phyloP scores from a whole-genome alignment of 305 asterid genomes.

The Lippia alba region DNA sequence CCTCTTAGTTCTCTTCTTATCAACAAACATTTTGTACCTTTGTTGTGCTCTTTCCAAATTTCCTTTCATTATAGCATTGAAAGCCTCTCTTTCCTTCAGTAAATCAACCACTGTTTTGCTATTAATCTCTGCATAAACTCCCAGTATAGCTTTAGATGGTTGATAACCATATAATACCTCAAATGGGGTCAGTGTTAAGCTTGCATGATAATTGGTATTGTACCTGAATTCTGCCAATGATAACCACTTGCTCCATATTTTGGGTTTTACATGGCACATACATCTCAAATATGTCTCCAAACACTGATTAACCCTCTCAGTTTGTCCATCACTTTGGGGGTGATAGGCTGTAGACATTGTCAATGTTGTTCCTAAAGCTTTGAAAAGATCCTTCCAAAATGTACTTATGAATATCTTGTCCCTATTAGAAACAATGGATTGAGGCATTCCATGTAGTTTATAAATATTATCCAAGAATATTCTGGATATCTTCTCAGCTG shows the following conservation, averaged over 20 bases:
- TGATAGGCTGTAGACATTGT: neutral
- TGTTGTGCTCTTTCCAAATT: neutral
- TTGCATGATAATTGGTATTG: neutral
- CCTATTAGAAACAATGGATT: neutral
- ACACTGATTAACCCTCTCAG: neutral
- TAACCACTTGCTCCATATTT: neutral
- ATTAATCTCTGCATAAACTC: neutral
- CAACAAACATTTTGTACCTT: neutral
- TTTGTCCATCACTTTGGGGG: conserved; percentile 3
- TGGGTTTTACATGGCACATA: neutral
- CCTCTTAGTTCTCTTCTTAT: neutral
- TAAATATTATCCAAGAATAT: neutral
- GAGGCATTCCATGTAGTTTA: neutral
- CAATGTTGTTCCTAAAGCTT: neutral
- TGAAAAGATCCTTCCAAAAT: conserved; percentile 5
- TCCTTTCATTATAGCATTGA: neutral
- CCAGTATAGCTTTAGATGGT: too few relatives aligned
- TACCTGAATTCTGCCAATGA: neutral
- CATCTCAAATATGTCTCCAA: neutral
- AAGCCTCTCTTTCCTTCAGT: neutral
- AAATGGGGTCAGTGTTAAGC: neutral
- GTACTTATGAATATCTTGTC: neutral
- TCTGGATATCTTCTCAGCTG: neutral
- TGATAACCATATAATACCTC: too few relatives aligned
- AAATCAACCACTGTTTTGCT: neutral